phyloP scores from a whole-genome alignment of 805 yeast species.

The Wickerhamomyces canadensis region DNA sequence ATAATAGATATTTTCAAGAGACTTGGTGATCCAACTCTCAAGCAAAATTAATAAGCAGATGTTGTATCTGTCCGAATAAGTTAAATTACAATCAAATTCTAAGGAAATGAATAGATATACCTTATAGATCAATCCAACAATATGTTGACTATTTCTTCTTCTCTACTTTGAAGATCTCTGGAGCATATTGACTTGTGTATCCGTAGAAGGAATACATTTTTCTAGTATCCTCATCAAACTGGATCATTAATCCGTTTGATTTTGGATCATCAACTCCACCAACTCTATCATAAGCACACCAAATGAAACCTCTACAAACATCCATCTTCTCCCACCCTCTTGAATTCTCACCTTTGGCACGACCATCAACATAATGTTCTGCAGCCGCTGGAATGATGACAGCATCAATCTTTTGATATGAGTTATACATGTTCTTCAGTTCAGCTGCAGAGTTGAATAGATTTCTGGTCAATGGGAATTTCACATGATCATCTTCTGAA shows the following conservation, averaged over 20 bases:
- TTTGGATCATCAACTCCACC: too few relatives aligned
- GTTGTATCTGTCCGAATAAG: too few relatives aligned
- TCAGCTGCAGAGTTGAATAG: neutral
- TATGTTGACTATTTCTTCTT: too few relatives aligned
- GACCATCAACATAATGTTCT: neutral
- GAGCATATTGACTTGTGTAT: too few relatives aligned
- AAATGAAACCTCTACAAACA: neutral
- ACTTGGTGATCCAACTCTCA: constrained; percentile 59
- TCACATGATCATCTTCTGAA: constrained; percentile 27
- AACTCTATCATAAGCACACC: neutral
- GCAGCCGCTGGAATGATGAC: constrained; percentile 9
- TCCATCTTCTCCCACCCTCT: neutral
- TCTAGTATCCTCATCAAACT: too few relatives aligned
- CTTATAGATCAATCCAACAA: too few relatives aligned
- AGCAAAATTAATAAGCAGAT: neutral
- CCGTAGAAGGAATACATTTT: too few relatives aligned
- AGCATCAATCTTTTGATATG: neutral
- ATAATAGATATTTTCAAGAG: constrained; percentile 73
- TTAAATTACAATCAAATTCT: too few relatives aligned
- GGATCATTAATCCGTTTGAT: too few relatives aligned
- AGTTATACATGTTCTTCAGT: neutral
- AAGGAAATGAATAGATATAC: too few relatives aligned
- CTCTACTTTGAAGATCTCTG: too few relatives aligned
- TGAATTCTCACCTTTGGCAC: neutral
- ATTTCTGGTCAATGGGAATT: constrained; percentile 19